phyloP scores from a whole-genome alignment of 306 rosid species.

The Glycine latifolia region DNA sequence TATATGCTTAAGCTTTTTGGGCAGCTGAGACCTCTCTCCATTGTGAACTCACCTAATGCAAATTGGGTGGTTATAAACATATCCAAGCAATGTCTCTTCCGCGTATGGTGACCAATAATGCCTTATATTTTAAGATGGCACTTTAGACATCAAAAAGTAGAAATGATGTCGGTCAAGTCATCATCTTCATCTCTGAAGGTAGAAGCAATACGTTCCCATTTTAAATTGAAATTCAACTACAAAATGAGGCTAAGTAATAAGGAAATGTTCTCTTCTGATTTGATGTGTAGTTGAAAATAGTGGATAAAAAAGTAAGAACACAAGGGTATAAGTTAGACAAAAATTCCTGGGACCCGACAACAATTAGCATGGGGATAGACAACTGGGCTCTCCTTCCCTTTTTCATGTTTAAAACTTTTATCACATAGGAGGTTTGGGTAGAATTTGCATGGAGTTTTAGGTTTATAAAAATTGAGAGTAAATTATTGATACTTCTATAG shows the following conservation, averaged over 20 bases:
- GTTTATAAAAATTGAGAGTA: no score
- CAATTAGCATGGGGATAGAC: background rate
- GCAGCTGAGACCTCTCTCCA: slow-evolving; percentile 19
- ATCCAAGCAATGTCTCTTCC: slow-evolving; percentile 36
- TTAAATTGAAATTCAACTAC: slow-evolving; percentile 1
- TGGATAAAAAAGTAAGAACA: slow-evolving; percentile 19
- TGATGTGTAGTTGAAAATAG: slow-evolving; percentile 40
- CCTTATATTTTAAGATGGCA: slow-evolving; percentile 40
- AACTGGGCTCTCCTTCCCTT: no score
- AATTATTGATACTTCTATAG: no score
- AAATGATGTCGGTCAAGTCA: slow-evolving; percentile 36
- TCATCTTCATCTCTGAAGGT: slow-evolving; percentile 29
- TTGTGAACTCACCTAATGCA: slow-evolving; percentile 39
- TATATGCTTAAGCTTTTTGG: slow-evolving; percentile 42
- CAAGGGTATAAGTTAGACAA: slow-evolving; percentile 7
- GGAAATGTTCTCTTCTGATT: slow-evolving; percentile 34
- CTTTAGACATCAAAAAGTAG: slow-evolving; percentile 18
- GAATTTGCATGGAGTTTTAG: no score
- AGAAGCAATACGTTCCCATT: slow-evolving; percentile 17
- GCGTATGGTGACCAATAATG: slow-evolving; percentile 43
- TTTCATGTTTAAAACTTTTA: no score
- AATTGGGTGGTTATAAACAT: slow-evolving; percentile 42
- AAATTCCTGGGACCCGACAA: background rate
- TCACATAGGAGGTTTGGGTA: no score
- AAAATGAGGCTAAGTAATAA: slow-evolving; percentile 16